Evolutionary conservation across 2,329 filamentous ascomycete species (phyloP).

Genomic region (Neobulgaria alba): DNA sequence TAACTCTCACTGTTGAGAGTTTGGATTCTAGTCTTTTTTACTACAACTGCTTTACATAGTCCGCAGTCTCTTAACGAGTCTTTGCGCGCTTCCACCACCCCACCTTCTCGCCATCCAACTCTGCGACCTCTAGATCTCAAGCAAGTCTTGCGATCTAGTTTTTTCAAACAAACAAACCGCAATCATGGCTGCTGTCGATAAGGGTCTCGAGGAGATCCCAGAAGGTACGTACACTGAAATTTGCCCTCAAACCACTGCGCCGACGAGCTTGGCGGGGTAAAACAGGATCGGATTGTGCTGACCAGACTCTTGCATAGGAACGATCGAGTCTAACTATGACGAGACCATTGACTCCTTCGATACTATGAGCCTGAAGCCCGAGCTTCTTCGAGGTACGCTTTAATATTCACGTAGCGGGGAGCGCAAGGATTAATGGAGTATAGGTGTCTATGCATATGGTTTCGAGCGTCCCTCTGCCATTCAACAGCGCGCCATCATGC

Average conservation of each 20-base stretch:
- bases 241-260: slow-evolving; percentile 4
- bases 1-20: slow-evolving; percentile 36
- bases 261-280: slow-evolving; percentile 5
- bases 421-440: neutral
- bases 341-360: slow-evolving; percentile 99
- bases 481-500: slow-evolving; percentile 99
- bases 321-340: slow-evolving; percentile 99
- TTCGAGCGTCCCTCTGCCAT: slow-evolving; percentile 99
- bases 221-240: slow-evolving; percentile 58
- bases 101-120: slow-evolving; percentile 26
- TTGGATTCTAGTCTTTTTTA: slow-evolving; percentile 39
- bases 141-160: slow-evolving; percentile 72
- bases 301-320: slow-evolving; percentile 47
- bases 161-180: slow-evolving; percentile 48
- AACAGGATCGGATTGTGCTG: slow-evolving; percentile 14
- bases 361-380: slow-evolving; percentile 91
- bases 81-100: slow-evolving; percentile 24
- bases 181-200: slow-evolving; percentile 93
- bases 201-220: slow-evolving; percentile 96
- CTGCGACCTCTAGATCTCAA: slow-evolving; percentile 54
- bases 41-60: slow-evolving; percentile 11
- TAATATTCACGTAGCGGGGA: slow-evolving; percentile 6
- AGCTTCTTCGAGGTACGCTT: slow-evolving; percentile 83
- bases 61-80: slow-evolving; percentile 25
- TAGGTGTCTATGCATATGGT: slow-evolving; percentile 95